phyloP scores from a whole-genome alignment of 768 basidiomycete genomes.

The Podaxis rugospora region DNA sequence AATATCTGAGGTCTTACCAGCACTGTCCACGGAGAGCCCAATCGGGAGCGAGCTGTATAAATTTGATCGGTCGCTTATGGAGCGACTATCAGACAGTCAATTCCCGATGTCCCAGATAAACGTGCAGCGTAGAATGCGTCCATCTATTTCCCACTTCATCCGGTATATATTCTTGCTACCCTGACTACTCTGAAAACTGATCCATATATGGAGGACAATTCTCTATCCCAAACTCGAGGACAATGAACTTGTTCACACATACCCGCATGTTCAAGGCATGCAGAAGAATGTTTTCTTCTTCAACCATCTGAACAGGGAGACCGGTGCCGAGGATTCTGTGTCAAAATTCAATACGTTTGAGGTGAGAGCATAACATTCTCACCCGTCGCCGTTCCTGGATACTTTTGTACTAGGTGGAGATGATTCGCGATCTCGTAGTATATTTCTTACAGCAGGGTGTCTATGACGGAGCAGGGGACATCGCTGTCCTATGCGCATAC shows the following conservation, averaged over 20 bases:
- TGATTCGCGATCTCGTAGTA: slow-evolving; percentile 41
- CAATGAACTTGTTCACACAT: slow-evolving; percentile 43
- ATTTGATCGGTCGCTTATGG: slow-evolving; percentile 76
- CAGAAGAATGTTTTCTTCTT: too few relatives aligned
- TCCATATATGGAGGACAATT: slow-evolving; percentile 35
- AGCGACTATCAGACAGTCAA: slow-evolving; percentile 54
- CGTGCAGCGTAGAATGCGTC: slow-evolving; percentile 75
- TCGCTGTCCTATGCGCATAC: slow-evolving; percentile 44
- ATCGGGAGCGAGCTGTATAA: slow-evolving; percentile 51
- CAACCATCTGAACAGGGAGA: too few relatives aligned
- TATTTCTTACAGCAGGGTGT: slow-evolving; percentile 41
- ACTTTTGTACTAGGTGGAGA: slow-evolving; percentile 28
- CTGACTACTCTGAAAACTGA: background rate
- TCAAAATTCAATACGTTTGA: slow-evolving; percentile 38
- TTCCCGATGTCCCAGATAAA: slow-evolving; percentile 66
- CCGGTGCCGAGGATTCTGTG: too few relatives aligned
- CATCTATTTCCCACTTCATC: slow-evolving; percentile 58
- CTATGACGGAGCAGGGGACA: slow-evolving; percentile 42
- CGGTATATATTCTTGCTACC: slow-evolving; percentile 28
- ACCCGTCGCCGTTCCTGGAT: background rate
- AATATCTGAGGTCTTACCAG: slow-evolving; percentile 27
- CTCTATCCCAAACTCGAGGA: slow-evolving; percentile 61
- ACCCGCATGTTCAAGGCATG: slow-evolving; percentile 44
- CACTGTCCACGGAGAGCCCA: slow-evolving; percentile 64
- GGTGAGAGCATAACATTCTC: slow-evolving; percentile 28